These are phyloP conservation scores for Ilex asprella DNA, from an alignment of 257 asterid genomes.

Conservation along the genomic window DNA sequence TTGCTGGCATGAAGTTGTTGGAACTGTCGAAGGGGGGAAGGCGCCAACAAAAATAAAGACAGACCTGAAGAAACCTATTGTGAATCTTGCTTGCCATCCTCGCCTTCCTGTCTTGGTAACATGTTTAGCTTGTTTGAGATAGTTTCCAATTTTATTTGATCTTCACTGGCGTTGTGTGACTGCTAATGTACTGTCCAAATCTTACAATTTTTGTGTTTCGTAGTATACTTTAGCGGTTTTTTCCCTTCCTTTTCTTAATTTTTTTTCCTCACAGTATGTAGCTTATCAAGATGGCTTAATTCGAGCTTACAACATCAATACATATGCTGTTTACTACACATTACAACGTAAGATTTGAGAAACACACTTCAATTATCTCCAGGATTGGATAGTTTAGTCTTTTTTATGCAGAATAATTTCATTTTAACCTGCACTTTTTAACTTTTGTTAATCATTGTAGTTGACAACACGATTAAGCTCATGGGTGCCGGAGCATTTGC, in stretches of 20 bases:
- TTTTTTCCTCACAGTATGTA: conserved; percentile 65
- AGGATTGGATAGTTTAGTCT: conserved; percentile 9
- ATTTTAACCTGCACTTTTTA: conserved; percentile 16
- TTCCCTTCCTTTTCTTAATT: not conserved
- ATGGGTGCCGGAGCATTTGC: conserved; percentile 98
- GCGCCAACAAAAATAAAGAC: conserved; percentile 98
- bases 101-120: conserved; percentile 96
- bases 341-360: conserved; percentile 70
- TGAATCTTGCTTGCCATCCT: conserved; percentile 98
- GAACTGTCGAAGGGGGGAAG: conserved; percentile 97
- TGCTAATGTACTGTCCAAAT: not conserved
- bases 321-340: conserved; percentile 93
- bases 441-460: conserved; percentile 30
- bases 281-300: conserved; percentile 97
- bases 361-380: conserved; percentile 11
- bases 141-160: conserved; percentile 4
- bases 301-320: conserved; percentile 89
- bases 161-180: not conserved
- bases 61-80: conserved; percentile 97
- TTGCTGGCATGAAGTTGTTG: conserved; percentile 66
- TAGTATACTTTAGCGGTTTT: conserved; percentile 12
- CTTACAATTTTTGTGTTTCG: not conserved
- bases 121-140: conserved; percentile 15
- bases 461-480: conserved; percentile 93
- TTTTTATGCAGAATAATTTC: not conserved